Evolutionary conservation across 768 basidiomycete genomes (phyloP).

Genomic region (Plicaturopsis crispa): DNA sequence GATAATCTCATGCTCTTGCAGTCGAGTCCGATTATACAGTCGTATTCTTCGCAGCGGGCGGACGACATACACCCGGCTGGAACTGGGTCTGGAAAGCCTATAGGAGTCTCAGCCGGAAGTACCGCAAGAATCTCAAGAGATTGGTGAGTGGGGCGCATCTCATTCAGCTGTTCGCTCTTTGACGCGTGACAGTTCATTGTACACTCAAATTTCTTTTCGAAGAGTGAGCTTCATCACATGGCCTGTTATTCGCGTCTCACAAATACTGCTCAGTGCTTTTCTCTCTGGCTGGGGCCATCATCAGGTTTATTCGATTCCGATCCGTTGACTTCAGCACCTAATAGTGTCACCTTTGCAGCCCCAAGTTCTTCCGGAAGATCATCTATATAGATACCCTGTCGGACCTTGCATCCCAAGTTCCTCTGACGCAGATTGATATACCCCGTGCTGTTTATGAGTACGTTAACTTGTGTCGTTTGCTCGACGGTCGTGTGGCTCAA

Average conservation of each 20-base stretch:
- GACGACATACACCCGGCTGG: slow-evolving; percentile 69
- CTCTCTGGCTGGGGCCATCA: slow-evolving; percentile 80
- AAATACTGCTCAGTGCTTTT: slow-evolving; percentile 61
- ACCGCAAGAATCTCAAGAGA: slow-evolving; percentile 82
- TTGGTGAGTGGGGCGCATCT: too few relatives aligned
- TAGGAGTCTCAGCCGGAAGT: slow-evolving; percentile 71
- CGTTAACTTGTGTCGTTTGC: slow-evolving; percentile 18
- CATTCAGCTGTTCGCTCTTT: background rate
- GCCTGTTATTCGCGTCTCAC: slow-evolving; percentile 1
- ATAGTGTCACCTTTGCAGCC: slow-evolving; percentile 34
- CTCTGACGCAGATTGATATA: slow-evolving; percentile 83
- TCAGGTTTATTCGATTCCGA: slow-evolving; percentile 50
- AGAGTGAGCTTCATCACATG: slow-evolving; percentile 42
- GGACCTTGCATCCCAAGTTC: slow-evolving; percentile 67
- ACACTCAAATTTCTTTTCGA: slow-evolving; percentile 83
- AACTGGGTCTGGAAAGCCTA: slow-evolving; percentile 93
- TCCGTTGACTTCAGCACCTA: background rate
- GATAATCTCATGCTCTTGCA: slow-evolving; percentile 18
- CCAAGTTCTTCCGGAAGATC: slow-evolving; percentile 87
- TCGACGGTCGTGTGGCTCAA: background rate
- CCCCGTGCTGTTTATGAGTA: slow-evolving; percentile 79
- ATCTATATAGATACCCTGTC: slow-evolving; percentile 71
- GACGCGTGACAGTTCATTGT: slow-evolving; percentile 58
- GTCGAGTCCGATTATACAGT: slow-evolving; percentile 88
- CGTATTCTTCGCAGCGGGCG: slow-evolving; percentile 80